Base-by-base conservation (phyloP, 2,329 filamentous ascomycete species). In the Hymenoscyphus scutula region DNA sequence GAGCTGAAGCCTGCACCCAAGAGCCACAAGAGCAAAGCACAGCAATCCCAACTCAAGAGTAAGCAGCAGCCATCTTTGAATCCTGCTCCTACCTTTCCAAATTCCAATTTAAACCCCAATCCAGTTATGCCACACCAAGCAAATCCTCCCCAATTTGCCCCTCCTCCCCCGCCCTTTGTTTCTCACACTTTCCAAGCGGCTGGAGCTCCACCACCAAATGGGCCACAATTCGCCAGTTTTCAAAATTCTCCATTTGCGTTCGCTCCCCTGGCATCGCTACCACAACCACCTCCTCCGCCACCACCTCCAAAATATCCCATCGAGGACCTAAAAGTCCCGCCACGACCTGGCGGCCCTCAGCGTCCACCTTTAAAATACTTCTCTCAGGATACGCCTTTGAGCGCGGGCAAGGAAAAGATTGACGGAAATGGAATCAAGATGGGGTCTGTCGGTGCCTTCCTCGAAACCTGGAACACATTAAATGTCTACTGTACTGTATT, bases 401-500 rank as follows among this genome's bases (percentile, higher is more conserved):
- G 81, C 5, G 73, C 79, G 13, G 78, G 81, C 19, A 77, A 79
- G 48, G 77, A 76, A 61, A 74, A 78, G n/a, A 74, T 79, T 17
- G 77, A 79, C 68, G 79, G 81, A 59, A 80, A 83, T 53, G 85
- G 87, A 45, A 86, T 98, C 60, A 79, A 88, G 23, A 95, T 94
- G 86, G 87, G 89, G 70, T 94, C 92, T 3, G 85, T 97, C n/a
- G 92, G 93, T 0, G 83, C 87, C 2, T 79, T 98, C 17, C 78
- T 99, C 27, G 94, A 97, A 76, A 91, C 91, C 0, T 99, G 95
- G 95, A 92, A 97, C 70, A 97, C 93, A 0, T 82, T 99, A 37
- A 99, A 97, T 71, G 94, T 99, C n/a, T 97, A 97, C 74, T 96
- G 92, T 73, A 92, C 97, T 72, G 89, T 97, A 19, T 96, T 96